Conservation (phyloP, 495 filamentous ascomycete genomes). For the Aspergillus indologenus region DNA sequence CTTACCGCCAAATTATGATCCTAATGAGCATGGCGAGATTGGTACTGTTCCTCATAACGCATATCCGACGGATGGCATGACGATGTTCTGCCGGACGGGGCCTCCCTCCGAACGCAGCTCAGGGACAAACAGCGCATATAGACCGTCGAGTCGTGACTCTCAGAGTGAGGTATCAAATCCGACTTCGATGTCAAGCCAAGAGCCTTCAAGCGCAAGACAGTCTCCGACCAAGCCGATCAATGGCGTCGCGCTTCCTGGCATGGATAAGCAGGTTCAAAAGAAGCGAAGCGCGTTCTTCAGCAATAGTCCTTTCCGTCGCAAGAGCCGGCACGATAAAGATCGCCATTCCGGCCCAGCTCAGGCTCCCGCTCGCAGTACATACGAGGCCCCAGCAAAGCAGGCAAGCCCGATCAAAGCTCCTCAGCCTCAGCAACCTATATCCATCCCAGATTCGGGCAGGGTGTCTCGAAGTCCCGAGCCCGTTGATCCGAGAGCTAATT, state of each 20-base stretch:
- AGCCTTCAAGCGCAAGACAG: conserved; percentile 60
- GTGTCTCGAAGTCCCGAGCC: conserved; percentile 73
- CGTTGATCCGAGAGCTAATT: conserved; percentile 85
- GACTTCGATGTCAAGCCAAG: conserved; percentile 85
- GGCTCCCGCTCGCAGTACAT: conserved; percentile 34
- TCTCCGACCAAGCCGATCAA: conserved; percentile 66
- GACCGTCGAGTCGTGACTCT: conserved; percentile 84
- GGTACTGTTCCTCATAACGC: conserved; percentile 81
- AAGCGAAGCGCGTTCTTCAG: conserved; percentile 93
- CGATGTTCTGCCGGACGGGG: conserved; percentile 90
- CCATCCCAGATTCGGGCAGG: conserved; percentile 19
- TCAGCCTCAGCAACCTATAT: conserved; percentile 6
- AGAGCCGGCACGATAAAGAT: conserved; percentile 86
- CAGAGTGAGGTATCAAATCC: conserved; percentile 89
- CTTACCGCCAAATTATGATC: conserved; percentile 48
- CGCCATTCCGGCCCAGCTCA: conserved; percentile 32
- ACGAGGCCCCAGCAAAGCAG: conserved; percentile 38
- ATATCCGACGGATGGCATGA: conserved; percentile 96
- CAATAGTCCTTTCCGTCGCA: conserved; percentile 90
- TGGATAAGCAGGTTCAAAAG: conserved; percentile 69
- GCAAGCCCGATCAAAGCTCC: conserved; percentile 32
- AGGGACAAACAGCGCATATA: conserved; percentile 60
- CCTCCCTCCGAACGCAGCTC: conserved; percentile 83
- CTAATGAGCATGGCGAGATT: conserved; percentile 62
- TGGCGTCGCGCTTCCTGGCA: conserved; percentile 41